Evolutionary conservation across 2,329 filamentous ascomycete species (phyloP), one percentile per base, ranked within the genome.

Genomic region (Colletotrichum musicola): DNA sequence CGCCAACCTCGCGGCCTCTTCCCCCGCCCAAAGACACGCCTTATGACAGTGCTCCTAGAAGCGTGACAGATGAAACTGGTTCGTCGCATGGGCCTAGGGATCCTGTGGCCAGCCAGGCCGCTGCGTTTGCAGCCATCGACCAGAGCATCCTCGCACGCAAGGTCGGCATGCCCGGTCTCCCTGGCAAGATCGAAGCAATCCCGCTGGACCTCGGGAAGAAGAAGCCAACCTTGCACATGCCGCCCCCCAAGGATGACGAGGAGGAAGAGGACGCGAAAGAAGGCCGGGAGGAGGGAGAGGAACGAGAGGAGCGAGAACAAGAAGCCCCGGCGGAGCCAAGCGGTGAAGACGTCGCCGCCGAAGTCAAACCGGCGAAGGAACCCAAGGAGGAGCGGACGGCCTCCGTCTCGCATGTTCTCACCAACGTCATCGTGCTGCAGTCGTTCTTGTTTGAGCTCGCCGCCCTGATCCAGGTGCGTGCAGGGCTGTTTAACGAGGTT

Each of bases 381-480:
- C 72, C 64, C 2, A 71, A 68, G 57, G 70, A 71, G 40, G 76
- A 76, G 30, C 80, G 78, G 56, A 85, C 84, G 10, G 90, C 89
- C 7, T 93, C 90, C 7, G 88, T 96, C 4, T 93, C 91, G 47
- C 93, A 95, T 76, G 83, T 95, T 12, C 81, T 96, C 70, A 95
- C 93, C 6, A 96, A 95, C 77, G 88, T 92, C 47, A 88, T 95
- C 66, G 88, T 95, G 58, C 83, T 94, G 65, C 93, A 96, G 77
- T 92, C 92, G 42, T 96, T 96, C 76, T 80, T 95, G 57, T 84
- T 95, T 57, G 93, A 96, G 78, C 79, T 95, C 64, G 90, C 92
- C 2, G 91, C 92, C 27, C 79, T 95, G 73, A 84, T 94, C 67
- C 92, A 95, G 77, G 90, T 92, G 42, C 85, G 93, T 62, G 92